phyloP scores from a whole-genome alignment of 768 basidiomycete genomes.

The Pisolithus microcarpus region DNA sequence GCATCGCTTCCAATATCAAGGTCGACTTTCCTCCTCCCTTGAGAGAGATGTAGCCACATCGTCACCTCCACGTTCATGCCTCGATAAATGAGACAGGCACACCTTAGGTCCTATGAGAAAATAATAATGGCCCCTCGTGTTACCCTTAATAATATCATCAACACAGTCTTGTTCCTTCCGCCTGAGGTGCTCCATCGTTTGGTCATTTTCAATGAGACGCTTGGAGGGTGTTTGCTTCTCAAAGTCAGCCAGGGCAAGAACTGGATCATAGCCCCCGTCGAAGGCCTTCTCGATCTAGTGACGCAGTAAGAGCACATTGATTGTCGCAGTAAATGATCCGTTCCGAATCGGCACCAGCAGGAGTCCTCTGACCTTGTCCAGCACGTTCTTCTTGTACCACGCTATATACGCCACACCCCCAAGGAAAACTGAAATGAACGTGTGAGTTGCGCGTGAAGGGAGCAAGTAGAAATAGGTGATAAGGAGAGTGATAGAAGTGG shows the following conservation, averaged over 20 bases:
- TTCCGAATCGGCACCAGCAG: conserved; percentile 7
- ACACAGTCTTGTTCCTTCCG: conserved; percentile 70
- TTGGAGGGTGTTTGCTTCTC: conserved; percentile 28
- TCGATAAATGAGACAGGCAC: conserved; percentile 6
- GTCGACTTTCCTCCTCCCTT: conserved; percentile 79
- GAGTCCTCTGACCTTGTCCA: conserved; percentile 54
- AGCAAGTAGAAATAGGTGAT: background rate
- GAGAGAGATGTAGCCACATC: conserved; percentile 2
- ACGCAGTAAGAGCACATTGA: background rate
- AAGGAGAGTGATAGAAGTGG: background rate
- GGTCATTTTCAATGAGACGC: conserved; percentile 29
- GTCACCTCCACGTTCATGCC: conserved; percentile 8
- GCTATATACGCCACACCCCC: conserved; percentile 67
- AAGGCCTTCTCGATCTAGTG: conserved; percentile 73
- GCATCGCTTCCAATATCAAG: conserved; percentile 80
- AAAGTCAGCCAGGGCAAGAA: conserved; percentile 60
- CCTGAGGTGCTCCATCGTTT: conserved; percentile 56
- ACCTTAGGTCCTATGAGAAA: conserved; percentile 76
- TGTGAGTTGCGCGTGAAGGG: background rate
- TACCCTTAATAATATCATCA: conserved; percentile 72
- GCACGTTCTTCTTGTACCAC: conserved; percentile 80
- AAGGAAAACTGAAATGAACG: conserved; percentile 43
- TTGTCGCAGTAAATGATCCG: conserved; percentile 8
- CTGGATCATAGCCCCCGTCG: conserved; percentile 73
- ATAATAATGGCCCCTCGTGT: conserved; percentile 61